phyloP scores from a whole-genome alignment of 805 yeast genomes.

The Jamesozyma piceae region DNA sequence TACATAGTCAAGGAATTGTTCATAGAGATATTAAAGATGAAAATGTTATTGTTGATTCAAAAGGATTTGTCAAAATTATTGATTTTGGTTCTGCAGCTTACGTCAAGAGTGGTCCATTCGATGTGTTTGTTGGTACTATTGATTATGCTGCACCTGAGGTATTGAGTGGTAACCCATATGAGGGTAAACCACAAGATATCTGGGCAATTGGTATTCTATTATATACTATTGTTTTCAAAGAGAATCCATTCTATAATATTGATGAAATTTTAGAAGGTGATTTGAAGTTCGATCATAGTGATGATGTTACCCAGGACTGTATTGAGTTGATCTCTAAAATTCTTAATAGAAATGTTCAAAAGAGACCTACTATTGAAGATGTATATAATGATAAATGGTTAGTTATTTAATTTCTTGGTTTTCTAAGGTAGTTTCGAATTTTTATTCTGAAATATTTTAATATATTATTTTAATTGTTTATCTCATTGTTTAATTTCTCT shows the following conservation, averaged over 20 bases:
- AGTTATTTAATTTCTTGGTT: constrained; percentile 5
- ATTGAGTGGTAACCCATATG: constrained; percentile 75
- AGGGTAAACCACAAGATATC: constrained; percentile 89
- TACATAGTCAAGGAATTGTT: constrained; percentile 78
- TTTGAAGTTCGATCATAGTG: constrained; percentile 39
- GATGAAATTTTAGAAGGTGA: constrained; percentile 94
- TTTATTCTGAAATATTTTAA: background rate
- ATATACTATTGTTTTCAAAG: constrained; percentile 84
- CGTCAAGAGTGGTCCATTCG: constrained; percentile 85
- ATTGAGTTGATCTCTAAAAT: constrained; percentile 53
- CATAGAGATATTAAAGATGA: constrained; percentile 96
- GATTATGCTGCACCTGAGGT: constrained; percentile 98
- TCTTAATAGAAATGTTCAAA: constrained; percentile 53
- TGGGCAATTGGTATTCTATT: constrained; percentile 94
- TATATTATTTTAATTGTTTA: too few relatives aligned
- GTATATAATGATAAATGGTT: constrained; percentile 70
- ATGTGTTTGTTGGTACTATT: constrained; percentile 93
- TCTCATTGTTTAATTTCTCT: too few relatives aligned
- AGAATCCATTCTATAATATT: constrained; percentile 90
- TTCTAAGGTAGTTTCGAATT: too few relatives aligned
- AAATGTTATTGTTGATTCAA: constrained; percentile 76
- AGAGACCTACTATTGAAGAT: constrained; percentile 67
- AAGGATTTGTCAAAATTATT: constrained; percentile 73
- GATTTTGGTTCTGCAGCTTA: constrained; percentile 96
- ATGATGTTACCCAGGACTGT: constrained; percentile 46